Evolutionary conservation across 768 basidiomycete species (phyloP).

Genomic region (Rhodotorula graminis): DNA sequence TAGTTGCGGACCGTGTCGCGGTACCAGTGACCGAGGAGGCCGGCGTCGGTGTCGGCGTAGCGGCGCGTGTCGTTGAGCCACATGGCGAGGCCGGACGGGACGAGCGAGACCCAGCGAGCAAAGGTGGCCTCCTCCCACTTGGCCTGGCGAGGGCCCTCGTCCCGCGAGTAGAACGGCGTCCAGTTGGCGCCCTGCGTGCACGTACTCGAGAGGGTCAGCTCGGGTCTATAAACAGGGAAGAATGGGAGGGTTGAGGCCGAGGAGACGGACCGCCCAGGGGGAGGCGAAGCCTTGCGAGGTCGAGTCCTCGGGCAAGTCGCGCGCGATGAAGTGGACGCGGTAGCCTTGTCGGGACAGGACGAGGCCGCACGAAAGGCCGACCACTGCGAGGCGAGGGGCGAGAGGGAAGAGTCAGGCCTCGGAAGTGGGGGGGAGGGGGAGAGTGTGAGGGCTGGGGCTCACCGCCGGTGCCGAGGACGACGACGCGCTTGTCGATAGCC

Average conservation of each 20-base stretch:
- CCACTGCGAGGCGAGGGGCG: constrained; percentile 37
- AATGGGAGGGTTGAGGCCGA: no score
- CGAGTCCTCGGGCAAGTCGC: constrained; percentile 47
- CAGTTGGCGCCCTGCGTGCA: constrained; percentile 45
- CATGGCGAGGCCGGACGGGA: constrained; percentile 21
- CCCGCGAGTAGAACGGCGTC: constrained; percentile 42
- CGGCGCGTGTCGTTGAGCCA: constrained; percentile 19
- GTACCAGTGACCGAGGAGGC: constrained; percentile 34
- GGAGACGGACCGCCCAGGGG: constrained; percentile 46
- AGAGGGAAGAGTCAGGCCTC: no score
- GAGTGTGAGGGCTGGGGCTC: constrained; percentile 17
- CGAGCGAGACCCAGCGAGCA: constrained; percentile 11
- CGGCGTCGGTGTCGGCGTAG: background rate
- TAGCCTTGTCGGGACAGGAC: constrained; percentile 42
- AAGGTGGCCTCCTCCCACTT: constrained; percentile 29
- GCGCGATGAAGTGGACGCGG: constrained; percentile 44
- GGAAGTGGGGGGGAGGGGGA: background rate
- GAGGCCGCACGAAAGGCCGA: constrained; percentile 46
- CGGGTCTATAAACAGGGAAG: no score
- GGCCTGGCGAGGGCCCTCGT: constrained; percentile 27
- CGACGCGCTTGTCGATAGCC: constrained; percentile 12
- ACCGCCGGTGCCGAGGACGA: constrained; percentile 46
- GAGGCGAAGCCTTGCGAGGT: constrained; percentile 44
- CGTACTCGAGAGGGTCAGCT: no score
- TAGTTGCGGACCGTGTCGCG: constrained; percentile 20